phyloP scores from a whole-genome alignment of 2,329 filamentous ascomycete genomes.

The Dendrostoma leiphaemia region DNA sequence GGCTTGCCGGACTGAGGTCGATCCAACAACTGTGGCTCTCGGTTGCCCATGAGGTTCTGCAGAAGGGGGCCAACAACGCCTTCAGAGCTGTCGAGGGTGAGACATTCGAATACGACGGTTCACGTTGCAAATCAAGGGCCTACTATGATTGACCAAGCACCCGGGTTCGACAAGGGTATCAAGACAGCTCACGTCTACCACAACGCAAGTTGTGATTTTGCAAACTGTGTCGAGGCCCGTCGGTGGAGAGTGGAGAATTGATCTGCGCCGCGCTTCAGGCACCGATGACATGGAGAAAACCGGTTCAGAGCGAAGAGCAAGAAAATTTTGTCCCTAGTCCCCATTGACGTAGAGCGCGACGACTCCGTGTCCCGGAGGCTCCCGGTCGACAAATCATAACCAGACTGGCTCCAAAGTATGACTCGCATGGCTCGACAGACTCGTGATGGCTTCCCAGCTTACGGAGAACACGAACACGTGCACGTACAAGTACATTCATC shows the following conservation, averaged over 20 bases:
- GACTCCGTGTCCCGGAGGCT: background rate
- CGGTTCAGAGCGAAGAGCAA: background rate
- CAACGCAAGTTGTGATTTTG: too few relatives aligned
- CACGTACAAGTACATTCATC: too few relatives aligned
- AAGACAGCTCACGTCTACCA: too few relatives aligned
- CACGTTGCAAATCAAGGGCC: background rate
- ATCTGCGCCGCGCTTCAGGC: background rate
- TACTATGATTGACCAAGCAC: background rate
- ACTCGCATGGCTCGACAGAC: conserved; percentile 4
- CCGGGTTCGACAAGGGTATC: too few relatives aligned
- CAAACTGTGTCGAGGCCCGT: too few relatives aligned
- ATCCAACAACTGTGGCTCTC: conserved; percentile 1
- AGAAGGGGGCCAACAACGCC: too few relatives aligned
- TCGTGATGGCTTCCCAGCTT: background rate
- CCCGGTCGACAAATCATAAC: background rate
- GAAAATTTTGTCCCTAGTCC: background rate
- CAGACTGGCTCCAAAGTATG: background rate
- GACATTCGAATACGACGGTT: background rate
- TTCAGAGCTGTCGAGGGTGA: background rate
- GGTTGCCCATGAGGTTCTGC: background rate
- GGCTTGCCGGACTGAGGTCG: conserved; percentile 6
- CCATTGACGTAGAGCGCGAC: background rate
- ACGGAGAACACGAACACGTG: too few relatives aligned
- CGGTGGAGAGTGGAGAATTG: background rate
- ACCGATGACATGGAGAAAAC: background rate